Conservation (phyloP, 1,284 basidiomycete genomes). For the Melanopsichium pennsylvanicum region DNA sequence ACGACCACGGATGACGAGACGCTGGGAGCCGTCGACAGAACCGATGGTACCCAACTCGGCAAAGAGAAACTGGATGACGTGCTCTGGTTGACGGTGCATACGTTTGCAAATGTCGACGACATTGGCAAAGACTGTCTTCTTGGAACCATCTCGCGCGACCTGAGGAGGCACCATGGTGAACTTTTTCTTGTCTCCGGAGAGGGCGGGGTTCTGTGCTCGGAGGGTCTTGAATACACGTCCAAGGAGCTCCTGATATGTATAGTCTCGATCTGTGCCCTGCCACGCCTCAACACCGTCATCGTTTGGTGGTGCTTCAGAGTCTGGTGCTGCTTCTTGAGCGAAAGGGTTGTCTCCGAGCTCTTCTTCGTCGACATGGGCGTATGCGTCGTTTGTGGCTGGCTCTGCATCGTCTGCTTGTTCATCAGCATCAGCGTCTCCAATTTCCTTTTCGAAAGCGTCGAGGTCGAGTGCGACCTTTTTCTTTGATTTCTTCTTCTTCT, state of each 20-base stretch:
- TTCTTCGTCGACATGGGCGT: slow-evolving; percentile 69
- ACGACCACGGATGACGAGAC: slow-evolving; percentile 94
- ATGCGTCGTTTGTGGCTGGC: slow-evolving; percentile 68
- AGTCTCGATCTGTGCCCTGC: slow-evolving; percentile 88
- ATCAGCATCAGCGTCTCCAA: slow-evolving; percentile 65
- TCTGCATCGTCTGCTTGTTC: slow-evolving; percentile 66
- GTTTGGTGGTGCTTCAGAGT: slow-evolving; percentile 26
- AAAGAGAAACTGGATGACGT: slow-evolving; percentile 97
- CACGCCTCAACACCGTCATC: slow-evolving; percentile 71
- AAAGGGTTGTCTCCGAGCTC: slow-evolving; percentile 61
- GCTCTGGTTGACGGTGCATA: slow-evolving; percentile 99
- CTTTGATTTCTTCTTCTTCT: slow-evolving; percentile 69
- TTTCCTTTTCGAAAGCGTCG: slow-evolving; percentile 66
- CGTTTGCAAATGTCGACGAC: slow-evolving; percentile 96
- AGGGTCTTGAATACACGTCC: slow-evolving; percentile 89
- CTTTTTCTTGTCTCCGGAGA: slow-evolving; percentile 78
- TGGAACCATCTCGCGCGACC: slow-evolving; percentile 90
- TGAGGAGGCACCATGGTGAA: slow-evolving; percentile 98
- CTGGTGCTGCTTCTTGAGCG: slow-evolving; percentile 42
- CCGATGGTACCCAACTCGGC: slow-evolving; percentile 98
- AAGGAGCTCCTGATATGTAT: slow-evolving; percentile 93
- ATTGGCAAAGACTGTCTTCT: slow-evolving; percentile 96
- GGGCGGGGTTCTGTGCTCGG: slow-evolving; percentile 91
- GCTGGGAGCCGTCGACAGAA: slow-evolving; percentile 88
- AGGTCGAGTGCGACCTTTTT: slow-evolving; percentile 66